Evolutionary conservation across 441 rosid species (phyloP), one percentile per base, ranked within the genome.

Genomic region (Erodium moschatum): DNA sequence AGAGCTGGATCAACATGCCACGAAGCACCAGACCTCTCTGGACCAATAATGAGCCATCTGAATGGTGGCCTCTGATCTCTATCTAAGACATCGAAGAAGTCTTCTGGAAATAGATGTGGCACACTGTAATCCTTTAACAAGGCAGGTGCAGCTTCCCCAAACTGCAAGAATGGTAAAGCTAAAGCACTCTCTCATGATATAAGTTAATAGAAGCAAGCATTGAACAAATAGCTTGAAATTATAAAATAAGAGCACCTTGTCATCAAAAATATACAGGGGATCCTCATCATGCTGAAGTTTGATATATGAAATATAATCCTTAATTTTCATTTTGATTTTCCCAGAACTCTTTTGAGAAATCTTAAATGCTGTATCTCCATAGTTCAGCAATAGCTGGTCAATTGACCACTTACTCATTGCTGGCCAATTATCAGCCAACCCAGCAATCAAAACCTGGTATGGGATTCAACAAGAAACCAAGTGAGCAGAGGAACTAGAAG

Each of bases 1-100:
- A 93, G 98, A 68, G 98, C 87, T 48, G 98, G 98, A 81, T 93
- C 97, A 71, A 93, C 89, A 81, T 93, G 98, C 97, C 98, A 93
- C 64, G 97, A 93, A 58, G 98, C 98, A 74, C 97, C 98, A 66
- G 97, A 93, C 75, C 98, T 88, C 90, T 91, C 90, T 6, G 98
- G 97, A 50, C 98, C 98, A 72, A 93, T 83, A 62, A 91, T 88
- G 78, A 93, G 81, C 98, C 98, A 93, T 84, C 93, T 87, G 77
- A 74, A 91, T 15, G 96, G 86, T 48, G 98, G 98, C 38, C 96
- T 88, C 70, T 81, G 81, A 66, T 89, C 91, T 70, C 66, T 68
- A 80, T 87, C 91, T 66, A 93, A 81, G 75, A 88, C 84, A 70
- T 84, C 89, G 77, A 93, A 93, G 72, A 81, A 86, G 81, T 93